These are phyloP conservation scores for Plantago ovata DNA, from an alignment of 257 asterid genomes.

Conservation along the genomic window DNA sequence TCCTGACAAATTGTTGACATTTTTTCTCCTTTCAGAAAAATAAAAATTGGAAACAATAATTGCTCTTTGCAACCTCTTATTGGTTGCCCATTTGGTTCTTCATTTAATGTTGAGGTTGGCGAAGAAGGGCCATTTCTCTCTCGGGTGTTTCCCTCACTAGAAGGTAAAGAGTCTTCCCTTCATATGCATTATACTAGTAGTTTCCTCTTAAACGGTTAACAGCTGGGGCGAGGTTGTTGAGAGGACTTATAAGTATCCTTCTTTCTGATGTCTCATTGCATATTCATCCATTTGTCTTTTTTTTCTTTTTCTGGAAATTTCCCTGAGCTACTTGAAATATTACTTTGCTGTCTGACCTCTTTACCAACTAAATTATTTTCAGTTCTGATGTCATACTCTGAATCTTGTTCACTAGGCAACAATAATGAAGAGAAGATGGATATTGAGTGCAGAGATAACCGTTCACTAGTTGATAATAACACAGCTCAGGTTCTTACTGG, in stretches of 20 bases:
- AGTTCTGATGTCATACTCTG: constrained; percentile 15
- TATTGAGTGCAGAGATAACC: constrained; percentile 70
- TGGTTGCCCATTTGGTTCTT: constrained; percentile 79
- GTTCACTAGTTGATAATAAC: constrained; percentile 79
- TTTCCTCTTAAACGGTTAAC: too few species aligned
- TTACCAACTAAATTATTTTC: constrained; percentile 4
- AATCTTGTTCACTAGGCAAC: constrained; percentile 42
- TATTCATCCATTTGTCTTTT: not conserved
- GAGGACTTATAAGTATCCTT: not conserved
- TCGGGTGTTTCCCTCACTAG: constrained; percentile 43
- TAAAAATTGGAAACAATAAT: constrained; percentile 80
- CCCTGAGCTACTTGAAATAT: not conserved
- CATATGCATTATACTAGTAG: too few species aligned
- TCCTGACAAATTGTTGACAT: constrained; percentile 7
- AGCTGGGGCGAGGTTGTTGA: too few species aligned
- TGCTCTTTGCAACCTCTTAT: constrained; percentile 78
- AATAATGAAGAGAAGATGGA: constrained; percentile 38
- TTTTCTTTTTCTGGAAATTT: not conserved
- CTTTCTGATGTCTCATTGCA: not conserved
- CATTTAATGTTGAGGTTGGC: constrained; percentile 71
- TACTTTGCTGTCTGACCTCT: constrained; percentile 11
- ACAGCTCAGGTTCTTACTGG: constrained; percentile 82
- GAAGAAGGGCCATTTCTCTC: constrained; percentile 63
- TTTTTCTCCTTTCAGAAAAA: constrained; percentile 41
- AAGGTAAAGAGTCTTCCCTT: constrained; percentile 49